Evolutionary conservation across 2,329 filamentous ascomycete genomes (phyloP).

Genomic region (Penicillium sp.): DNA sequence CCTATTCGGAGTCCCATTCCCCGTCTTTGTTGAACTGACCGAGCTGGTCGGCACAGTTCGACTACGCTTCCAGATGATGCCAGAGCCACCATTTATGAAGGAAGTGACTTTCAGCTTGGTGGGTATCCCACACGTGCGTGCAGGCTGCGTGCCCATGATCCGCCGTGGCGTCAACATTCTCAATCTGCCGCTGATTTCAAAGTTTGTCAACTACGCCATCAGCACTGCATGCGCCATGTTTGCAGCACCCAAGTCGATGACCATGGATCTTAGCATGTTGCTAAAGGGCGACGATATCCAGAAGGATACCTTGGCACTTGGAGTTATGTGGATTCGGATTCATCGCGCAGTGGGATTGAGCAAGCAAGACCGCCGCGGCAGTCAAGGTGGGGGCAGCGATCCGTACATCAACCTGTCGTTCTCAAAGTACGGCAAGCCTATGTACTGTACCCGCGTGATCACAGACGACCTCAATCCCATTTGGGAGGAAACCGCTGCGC

Average conservation of each 20-base stretch:
- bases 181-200: slow-evolving; percentile 88
- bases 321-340: slow-evolving; percentile 89
- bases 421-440: slow-evolving; percentile 95
- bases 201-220: slow-evolving; percentile 96
- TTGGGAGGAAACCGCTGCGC: slow-evolving; percentile 83
- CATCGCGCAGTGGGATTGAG: slow-evolving; percentile 84
- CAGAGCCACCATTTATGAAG: slow-evolving; percentile 89
- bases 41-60: slow-evolving; percentile 87
- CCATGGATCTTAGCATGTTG: slow-evolving; percentile 85
- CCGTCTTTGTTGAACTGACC: slow-evolving; percentile 86
- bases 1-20: slow-evolving; percentile 83
- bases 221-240: slow-evolving; percentile 85
- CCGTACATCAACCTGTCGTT: slow-evolving; percentile 94
- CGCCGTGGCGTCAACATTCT: slow-evolving; percentile 86
- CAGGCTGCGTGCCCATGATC: slow-evolving; percentile 91
- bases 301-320: slow-evolving; percentile 80
- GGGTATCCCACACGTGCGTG: slow-evolving; percentile 86
- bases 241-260: slow-evolving; percentile 92
- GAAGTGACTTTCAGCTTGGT: slow-evolving; percentile 91
- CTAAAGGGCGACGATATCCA: slow-evolving; percentile 88
- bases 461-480: slow-evolving; percentile 91
- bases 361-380: slow-evolving; percentile 85
- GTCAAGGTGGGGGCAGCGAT: slow-evolving; percentile 83
- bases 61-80: slow-evolving; percentile 79
- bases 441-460: slow-evolving; percentile 96